Base-by-base conservation (phyloP, 2,329 filamentous ascomycete genomes). In the Orbilia oligospora region DNA sequence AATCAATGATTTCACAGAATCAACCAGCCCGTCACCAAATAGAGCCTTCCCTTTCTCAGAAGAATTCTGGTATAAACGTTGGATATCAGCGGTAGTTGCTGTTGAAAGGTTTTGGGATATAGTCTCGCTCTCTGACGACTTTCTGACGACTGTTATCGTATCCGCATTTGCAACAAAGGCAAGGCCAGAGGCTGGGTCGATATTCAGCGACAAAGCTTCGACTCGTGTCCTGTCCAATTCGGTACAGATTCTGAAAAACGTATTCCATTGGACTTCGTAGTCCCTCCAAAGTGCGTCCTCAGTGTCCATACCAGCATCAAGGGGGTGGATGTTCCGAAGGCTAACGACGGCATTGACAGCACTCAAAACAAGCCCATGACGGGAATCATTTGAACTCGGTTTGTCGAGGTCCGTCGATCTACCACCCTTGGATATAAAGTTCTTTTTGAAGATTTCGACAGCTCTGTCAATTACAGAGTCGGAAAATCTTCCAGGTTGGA, bases 121-220 rank as follows among this genome's bases (percentile, higher is more conserved):
- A 4, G 90, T 86, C 84, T 99, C 96, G 16, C 95, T 86, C 58
- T 88, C 87, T 83, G 91, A 96, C 85, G 93, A 97, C 82, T 91
- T 90, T 79, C 95, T 88, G 65, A 98, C 88, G 1, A 92, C 90
- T 3, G 93, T 92, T 61, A 97, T 87, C 36, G 91, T 90, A 84
- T 97, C 94, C 0, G 94, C 90, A 82, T 93, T 91, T 3, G 97
- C 88, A 56, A 97, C 88, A 93, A 94, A 97, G 0, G 93, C 89
- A 86, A 94, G 88, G 63, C 91, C 90, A 9, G 88, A 87, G 58
- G 89, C 87, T 0, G 88, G 84, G 82, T 98, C 96, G 70, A 93
- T 90, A 0, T 91, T 89, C 53, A 98, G 86, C 0, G 92, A 91
- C 53, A 98, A 85, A 0, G 93, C 91, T 82, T 97, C 94, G 18